phyloP scores from a whole-genome alignment of 129 eudicot genomes.

The Daucus carota region DH1_v3.0 NC_030386.2:4420001-4420500 shows the following conservation, averaged over 20 bases:
- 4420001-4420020: no score
- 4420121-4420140: no score
- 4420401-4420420: slow-evolving; percentile 82
- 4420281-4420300: slow-evolving; percentile 71
- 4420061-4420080: no score
- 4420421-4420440: slow-evolving; percentile 47
- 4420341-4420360: slow-evolving; percentile 79
- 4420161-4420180: no score
- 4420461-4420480: slow-evolving; percentile 99
- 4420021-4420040: no score
- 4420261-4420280: slow-evolving; percentile 69
- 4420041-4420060: no score
- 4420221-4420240: background rate
- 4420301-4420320: slow-evolving; percentile 76
- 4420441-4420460: slow-evolving; percentile 87
- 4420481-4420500: slow-evolving; percentile 62
- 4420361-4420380: slow-evolving; percentile 90
- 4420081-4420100: no score
- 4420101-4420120: no score
- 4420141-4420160: no score
- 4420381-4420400: slow-evolving; percentile 79
- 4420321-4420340: slow-evolving; percentile 52
- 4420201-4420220: no score
- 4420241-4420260: background rate
- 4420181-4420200: no score